Base-by-base conservation (phyloP, 176 grass and related monocot genomes). In the Oryza glumipatula region DNA sequence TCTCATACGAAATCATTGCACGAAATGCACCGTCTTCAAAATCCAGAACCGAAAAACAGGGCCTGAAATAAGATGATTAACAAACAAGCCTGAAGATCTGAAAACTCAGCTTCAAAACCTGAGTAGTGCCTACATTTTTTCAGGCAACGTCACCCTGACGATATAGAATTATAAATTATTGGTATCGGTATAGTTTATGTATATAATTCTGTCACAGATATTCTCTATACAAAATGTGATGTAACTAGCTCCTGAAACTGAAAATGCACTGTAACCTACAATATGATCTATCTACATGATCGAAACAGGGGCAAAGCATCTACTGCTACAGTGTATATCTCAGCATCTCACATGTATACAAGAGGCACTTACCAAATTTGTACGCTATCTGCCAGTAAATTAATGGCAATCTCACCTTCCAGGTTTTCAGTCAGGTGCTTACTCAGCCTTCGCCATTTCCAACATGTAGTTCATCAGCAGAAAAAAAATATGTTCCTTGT, bases 271-370 rank as follows among this genome's bases (percentile, higher is more conserved):
- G 11, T 76, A 38, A 84, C 45, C 63, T 69, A 77, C 28, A 30
- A 47, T 74, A 58, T 48, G 68, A 32, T 28, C 66, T 67, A 74
- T 54, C 33, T 67, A 74, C 61, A 56, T 39, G 68, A 21, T 74
- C 6, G n/a, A 54, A 86, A 75, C 7, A 56, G 7, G 30, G 45
- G 41, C 67, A 70, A 46, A 24, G 4, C 51, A 71, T 6, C 52
- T 72, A 82, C 17, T 38, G 2, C 64, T 19, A 80, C 26, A 41
- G 1, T 33, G 28, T 66, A 54, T 43, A 21, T 21, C 4, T 86
- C 54, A 11, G 52, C 22, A 21, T 21, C 4, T 86, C 54, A 11
- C 1, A 32, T 70, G 64, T 66, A 68, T 38, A 48, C 3, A 68
- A 9, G 66, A 35, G 48, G 19, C 4, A 58, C 13, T 60, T 9